Evolutionary conservation across 1,139 yeast genomes (phyloP), one percentile per base, ranked within the genome.

Genomic region (Meyerozyma guilliermondii): DNA sequence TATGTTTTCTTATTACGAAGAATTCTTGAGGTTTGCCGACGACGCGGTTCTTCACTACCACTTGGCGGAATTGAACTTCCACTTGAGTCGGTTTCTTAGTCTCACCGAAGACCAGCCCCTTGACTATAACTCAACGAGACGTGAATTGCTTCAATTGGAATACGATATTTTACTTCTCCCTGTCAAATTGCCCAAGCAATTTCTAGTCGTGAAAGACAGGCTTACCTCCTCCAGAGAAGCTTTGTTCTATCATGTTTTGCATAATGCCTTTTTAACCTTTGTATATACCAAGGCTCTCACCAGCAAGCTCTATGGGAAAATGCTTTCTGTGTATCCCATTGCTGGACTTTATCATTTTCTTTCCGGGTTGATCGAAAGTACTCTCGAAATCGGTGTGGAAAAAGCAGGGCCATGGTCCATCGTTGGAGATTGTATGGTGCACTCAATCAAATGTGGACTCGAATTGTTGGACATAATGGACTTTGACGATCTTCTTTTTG

Each of bases 281-380:
- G 16, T 33, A 11, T 33, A 33, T 17, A 33, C 36, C 36, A 17
- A 20, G 14, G 36, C 36, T 11, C 16, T 33, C 8, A 17, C 24
- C 13, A 18, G 14, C 24, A 33, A 33, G 24, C 4, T 33, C 8
- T 33, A 33, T 11, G 36, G 36, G 11, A 20, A 33, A 17, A 33
- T 33, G 36, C 23, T n/a, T 18, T 33, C 36, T 10, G 16, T 33
- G 24, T 33, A 33, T 9, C 26, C 36, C 24, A 6, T 33, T 6
- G 36, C 36, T n/a, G 36, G 36, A 7, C 36, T 33, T n/a, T 33
- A 33, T 23, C 36, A 33, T 13, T 33, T 33, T 33, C 14, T 33
- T 3, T 18, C 24, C 14, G 36, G 36, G 8, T 10, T 33, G 24
- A 33, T 33, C 17, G 16, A 14, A 33, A 33, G 36, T 9, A 33